These are phyloP conservation scores for Talaromyces ruber DNA, from an alignment of 495 filamentous ascomycete genomes.

Conservation along the genomic window DNA sequence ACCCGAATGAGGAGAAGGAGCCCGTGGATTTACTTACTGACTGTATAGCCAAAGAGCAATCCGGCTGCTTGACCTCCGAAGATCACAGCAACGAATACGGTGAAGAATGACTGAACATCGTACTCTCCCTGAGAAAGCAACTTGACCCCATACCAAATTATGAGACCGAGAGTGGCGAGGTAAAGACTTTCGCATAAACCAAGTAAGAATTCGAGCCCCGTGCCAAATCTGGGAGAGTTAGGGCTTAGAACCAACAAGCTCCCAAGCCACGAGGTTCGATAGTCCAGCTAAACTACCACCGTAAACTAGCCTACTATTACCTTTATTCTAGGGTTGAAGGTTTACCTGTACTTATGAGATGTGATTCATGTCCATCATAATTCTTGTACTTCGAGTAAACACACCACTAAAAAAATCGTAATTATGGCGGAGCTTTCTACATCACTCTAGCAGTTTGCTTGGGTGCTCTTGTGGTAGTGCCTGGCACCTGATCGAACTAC, in stretches of 20 bases:
- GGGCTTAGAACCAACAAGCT: neutral
- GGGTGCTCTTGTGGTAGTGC: neutral
- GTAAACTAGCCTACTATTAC: neutral
- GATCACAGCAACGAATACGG: constrained; percentile 52
- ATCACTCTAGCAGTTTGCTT: neutral
- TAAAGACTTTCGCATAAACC: constrained; percentile 31
- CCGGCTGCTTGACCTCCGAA: constrained; percentile 46
- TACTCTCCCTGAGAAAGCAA: constrained; percentile 45
- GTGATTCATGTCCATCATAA: neutral
- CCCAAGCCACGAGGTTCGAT: neutral
- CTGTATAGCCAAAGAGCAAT: constrained; percentile 38
- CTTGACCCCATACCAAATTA: constrained; percentile 53
- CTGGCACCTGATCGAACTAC: neutral
- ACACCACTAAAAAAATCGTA: neutral
- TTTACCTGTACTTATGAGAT: neutral
- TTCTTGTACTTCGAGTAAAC: neutral
- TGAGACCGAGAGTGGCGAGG: constrained; percentile 46
- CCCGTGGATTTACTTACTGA: neutral
- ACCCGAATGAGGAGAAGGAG: neutral
- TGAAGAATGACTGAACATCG: constrained; percentile 42
- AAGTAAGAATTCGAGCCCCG: too few relatives aligned
- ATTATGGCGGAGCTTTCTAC: neutral
- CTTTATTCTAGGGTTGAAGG: neutral
- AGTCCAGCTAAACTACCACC: neutral
- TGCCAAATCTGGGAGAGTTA: neutral